Base-by-base conservation (phyloP, 2,329 filamentous ascomycete species). In the Paecilomyces niveus region DNA sequence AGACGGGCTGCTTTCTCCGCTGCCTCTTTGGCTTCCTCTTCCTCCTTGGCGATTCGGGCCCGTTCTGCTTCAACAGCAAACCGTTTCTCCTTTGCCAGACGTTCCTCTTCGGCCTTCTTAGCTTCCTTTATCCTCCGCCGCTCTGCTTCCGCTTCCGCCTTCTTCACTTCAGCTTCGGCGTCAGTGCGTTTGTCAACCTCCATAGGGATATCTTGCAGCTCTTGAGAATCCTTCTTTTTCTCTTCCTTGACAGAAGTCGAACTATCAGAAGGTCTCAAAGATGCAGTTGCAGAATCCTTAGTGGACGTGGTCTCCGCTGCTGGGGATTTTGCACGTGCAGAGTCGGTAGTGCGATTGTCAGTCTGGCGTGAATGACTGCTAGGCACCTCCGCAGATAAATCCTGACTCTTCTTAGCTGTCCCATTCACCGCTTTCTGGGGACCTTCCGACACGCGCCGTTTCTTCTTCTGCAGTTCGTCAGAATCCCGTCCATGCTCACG, bases 391-490 rank as follows among this genome's bases (percentile, higher is more conserved):
- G 59, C 10, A 54, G 57, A 54, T 62, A 54, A 63, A 53, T 63
- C 67, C 53, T 58, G 58, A 52, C n/a, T 61, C 62, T 68, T 70
- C 67, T 68, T 71, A 62, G 63, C 54, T 11, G 56, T 56, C 21
- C 70, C 71, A 54, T 75, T 74, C 45, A 67, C 26, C 26, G 26
- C 55, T 33, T 67, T 72, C 4, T 69, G 63, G 13, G 64, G 51
- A 32, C 66, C 74, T 52, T 75, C 76, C 50, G 78, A 63, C 39
- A 78, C 69, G 7, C 74, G 75, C 54, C 75, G 68, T 59, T 75
- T 75, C 66, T 79, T 79, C 64, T 75, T 76, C 13, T 73, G 70
- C n/a, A 64, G 55, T 18, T 73, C 72, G 29, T 67, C 67, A 24
- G 70, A 66, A 31, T 71, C 65, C 24, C 64, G 66, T 51, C 71